A percentile compares a stretch with the other conserved stretches of the same genome.
These are phyloP conservation scores for Phytophthora idaei DNA, from an alignment of 352 stramenopile genomes.

Conservation along the genomic window DNA sequence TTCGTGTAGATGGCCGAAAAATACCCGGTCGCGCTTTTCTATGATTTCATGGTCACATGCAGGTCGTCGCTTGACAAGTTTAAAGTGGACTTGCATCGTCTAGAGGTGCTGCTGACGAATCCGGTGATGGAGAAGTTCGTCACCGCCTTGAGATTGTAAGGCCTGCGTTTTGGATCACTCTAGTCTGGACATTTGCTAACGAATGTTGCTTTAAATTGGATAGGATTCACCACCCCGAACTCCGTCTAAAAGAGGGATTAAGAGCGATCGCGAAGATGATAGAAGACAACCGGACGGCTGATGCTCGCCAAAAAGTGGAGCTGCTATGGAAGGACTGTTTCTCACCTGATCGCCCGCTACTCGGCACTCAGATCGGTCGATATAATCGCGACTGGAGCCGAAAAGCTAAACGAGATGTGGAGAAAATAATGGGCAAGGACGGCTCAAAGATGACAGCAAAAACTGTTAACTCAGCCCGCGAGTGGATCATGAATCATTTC, in stretches of 20 bases:
- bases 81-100: conserved; percentile 54
- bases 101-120: conserved; percentile 63
- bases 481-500: conserved; percentile 81
- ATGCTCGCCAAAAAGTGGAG: conserved; percentile 41
- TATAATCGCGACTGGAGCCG: conserved; percentile 82
- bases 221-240: conserved; percentile 82
- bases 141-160: conserved; percentile 71
- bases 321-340: conserved; percentile 75
- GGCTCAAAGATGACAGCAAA: conserved; percentile 59
- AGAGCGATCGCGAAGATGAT: conserved; percentile 68
- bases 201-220: conserved; percentile 8
- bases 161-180: background rate
- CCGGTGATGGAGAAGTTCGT: conserved; percentile 86
- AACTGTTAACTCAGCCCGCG: conserved; percentile 55
- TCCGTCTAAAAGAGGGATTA: conserved; percentile 82
- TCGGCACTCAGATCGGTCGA: conserved; percentile 66
- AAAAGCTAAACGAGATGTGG: conserved; percentile 59
- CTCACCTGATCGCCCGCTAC: conserved; percentile 44
- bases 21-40: conserved; percentile 79
- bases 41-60: conserved; percentile 82
- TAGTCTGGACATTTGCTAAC: conserved; percentile 6
- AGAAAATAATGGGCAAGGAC: conserved; percentile 77
- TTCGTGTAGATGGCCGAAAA: conserved; percentile 65
- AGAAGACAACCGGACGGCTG: conserved; percentile 45
- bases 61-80: conserved; percentile 37